Evolutionary conservation across 2,329 filamentous ascomycete species (phyloP).

Genomic region (Hypoxylon sp.): DNA sequence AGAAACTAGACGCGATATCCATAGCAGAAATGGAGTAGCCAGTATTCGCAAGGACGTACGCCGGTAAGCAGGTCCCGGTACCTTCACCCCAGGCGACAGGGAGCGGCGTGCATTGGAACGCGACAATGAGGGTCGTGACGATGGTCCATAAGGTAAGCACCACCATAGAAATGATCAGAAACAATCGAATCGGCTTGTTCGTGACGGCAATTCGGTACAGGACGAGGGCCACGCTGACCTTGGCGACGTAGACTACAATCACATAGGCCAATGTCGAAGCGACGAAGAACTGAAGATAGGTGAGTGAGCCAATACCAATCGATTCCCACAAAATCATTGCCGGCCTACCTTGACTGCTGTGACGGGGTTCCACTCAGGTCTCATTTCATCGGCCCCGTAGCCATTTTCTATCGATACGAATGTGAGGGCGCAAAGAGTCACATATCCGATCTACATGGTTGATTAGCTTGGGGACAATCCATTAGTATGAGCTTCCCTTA

Average conservation of each 20-base stretch:
- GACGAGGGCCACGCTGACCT: constrained; percentile 26
- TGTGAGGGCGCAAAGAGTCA: constrained; percentile 17
- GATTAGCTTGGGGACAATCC: constrained; percentile 9
- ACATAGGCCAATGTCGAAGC: constrained; percentile 26
- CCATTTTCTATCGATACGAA: constrained; percentile 20
- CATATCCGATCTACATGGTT: constrained; percentile 11
- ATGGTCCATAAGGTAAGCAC: constrained; percentile 18
- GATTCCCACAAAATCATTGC: not conserved
- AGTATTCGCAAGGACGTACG: constrained; percentile 21
- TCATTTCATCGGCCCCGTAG: constrained; percentile 12
- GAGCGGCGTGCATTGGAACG: constrained; percentile 20
- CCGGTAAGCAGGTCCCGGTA: constrained; percentile 20
- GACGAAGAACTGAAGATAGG: constrained; percentile 15
- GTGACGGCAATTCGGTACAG: constrained; percentile 26
- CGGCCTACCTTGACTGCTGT: constrained; percentile 17
- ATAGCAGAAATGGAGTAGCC: constrained; percentile 21
- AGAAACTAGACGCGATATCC: constrained; percentile 23
- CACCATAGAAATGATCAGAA: constrained; percentile 13
- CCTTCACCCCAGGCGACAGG: constrained; percentile 22
- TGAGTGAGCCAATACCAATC: constrained; percentile 11
- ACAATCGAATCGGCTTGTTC: constrained; percentile 17
- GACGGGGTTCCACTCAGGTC: constrained; percentile 18
- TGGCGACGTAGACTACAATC: constrained; percentile 18
- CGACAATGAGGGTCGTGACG: constrained; percentile 18
- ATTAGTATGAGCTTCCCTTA: constrained; percentile 10